Evolutionary conservation across 805 yeast genomes (phyloP), one percentile per base, ranked within the genome.

Genomic region (Hanseniaspora hatyaiensis): DNA sequence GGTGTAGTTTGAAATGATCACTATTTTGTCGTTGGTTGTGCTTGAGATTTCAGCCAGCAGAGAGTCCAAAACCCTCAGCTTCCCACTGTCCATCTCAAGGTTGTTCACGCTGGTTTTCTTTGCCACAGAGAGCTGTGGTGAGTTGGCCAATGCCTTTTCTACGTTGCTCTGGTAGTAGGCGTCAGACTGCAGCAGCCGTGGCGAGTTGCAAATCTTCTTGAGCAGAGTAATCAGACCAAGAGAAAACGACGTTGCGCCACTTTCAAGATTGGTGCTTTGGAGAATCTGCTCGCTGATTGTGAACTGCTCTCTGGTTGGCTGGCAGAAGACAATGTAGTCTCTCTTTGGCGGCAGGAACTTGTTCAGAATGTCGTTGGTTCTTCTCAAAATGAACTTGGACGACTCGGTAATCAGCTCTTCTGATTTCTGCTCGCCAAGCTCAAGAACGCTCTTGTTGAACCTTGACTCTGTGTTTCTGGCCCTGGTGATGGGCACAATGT

Each of bases 1-100:
- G 0, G 98, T 92, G 59, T 88, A 92, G 61, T 92, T 92, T 13
- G 96, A 86, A 55, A 92, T 92, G 36, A 92, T 67, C 16, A 92
- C 98, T 56, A 92, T 89, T 63, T 92, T 92, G 62, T 92, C 98
- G 13, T 54, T 49, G 0, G 71, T 61, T 3, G 57, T 53, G 2
- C 55, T 50, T 23, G 61, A 59, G 2, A 85, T 69, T 37, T 73
- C 72, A 1, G 66, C 59, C 4, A 92, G 53, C 8, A 88, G 59
- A 2, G 74, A 70, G 29, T 77, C 68, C 6, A 89, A 62, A 0
- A 81, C 67, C 36, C 66, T 65, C 22, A 87, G 65, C 58, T 89
- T 89, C 2, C 95, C 94, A 51, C 73, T 59, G 34, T 63, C 65
- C 18, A 26, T 19, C 11, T 29, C 34, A 24, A 12, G 5, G n/a